Base-by-base conservation (phyloP, 805 yeast species). In the Teunomyces barrocoloradensis region DNA sequence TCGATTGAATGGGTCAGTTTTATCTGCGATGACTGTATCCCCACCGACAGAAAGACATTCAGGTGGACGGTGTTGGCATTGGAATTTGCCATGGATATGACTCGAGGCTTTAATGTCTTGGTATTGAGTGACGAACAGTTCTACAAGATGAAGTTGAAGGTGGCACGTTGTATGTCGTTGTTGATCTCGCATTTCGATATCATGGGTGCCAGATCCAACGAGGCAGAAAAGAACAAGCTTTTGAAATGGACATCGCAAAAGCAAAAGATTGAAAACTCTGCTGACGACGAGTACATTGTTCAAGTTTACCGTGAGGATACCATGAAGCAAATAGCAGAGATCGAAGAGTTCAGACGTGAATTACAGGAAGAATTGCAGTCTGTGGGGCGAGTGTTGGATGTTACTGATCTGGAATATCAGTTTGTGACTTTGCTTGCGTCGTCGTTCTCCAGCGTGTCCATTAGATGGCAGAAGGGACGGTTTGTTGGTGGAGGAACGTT, bases 401-500 rank as follows among this genome's bases (percentile, higher is more conserved):
- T 86, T 46, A 79, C 87, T 2, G 91, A 88, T 59, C 82, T 86
- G 49, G 97, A 89, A 58, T 88, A 90, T 59, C 96, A 90, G 64
- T 89, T 85, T 58, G 78, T 94, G 40, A 80, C 94, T 1, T 83
- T 89, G 46, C 74, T 95, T 47, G 96, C 97, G 0, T 87, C 96
- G 0, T 85, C 95, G 0, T 83, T 90, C 58, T 86, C 96, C 2
- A 86, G 90, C 56, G 87, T 91, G 25, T 85, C 97, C 0, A 89
- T 94, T 53, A 82, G 96, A 66, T 94, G 99, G 99, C 97, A 94
- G 65, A 96, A 92, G 69, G 96, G 97, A 41, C 81, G 84, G 52
- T 89, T 84, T 59, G 81, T 94, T 58, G 99, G 99, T 1, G 92
- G 96, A 38, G 99, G 99, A 37, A 81, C 97, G 0, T 94, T 92